phyloP scores from a whole-genome alignment of 2,329 filamentous ascomycete genomes.

The Neocatenulostroma microsporum region DNA sequence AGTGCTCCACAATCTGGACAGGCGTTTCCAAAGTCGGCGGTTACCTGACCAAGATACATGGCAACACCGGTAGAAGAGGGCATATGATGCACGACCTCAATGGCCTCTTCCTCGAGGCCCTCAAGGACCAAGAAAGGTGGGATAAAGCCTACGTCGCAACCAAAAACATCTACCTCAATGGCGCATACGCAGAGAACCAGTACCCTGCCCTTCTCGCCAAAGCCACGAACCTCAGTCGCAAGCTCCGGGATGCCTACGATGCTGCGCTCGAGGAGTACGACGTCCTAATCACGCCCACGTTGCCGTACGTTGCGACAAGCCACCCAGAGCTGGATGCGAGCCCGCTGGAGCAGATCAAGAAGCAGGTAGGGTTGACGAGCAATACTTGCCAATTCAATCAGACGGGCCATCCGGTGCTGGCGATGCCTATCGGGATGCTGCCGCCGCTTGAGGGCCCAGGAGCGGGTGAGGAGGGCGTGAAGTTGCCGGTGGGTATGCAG shows the following conservation, averaged over 20 bases:
- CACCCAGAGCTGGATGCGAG: constrained; percentile 35
- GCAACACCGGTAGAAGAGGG: constrained; percentile 39
- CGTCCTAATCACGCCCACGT: constrained; percentile 42
- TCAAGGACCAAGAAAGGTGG: constrained; percentile 43
- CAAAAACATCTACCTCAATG: constrained; percentile 50
- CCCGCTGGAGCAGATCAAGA: constrained; percentile 41
- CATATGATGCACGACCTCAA: constrained; percentile 47
- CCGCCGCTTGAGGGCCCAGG: constrained; percentile 45
- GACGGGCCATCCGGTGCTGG: constrained; percentile 43
- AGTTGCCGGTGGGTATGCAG: constrained; percentile 29
- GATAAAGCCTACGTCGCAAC: constrained; percentile 46
- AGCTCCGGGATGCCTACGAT: constrained; percentile 43
- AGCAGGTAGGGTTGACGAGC: constrained; percentile 47
- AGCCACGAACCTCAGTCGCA: constrained; percentile 37
- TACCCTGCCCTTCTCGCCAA: constrained; percentile 44
- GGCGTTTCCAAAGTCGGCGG: constrained; percentile 35
- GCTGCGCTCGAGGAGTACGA: constrained; percentile 35
- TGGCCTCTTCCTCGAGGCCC: constrained; percentile 36
- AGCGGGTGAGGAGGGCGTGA: constrained; percentile 16
- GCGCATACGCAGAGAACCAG: constrained; percentile 38
- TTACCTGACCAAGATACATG: constrained; percentile 37
- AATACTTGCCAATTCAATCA: constrained; percentile 50
- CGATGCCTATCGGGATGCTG: constrained; percentile 35
- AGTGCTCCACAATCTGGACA: constrained; percentile 47
- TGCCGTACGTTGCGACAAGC: constrained; percentile 41